Base-by-base conservation (phyloP, 2,329 filamentous ascomycete species). In the Juglanconis juglandina region DNA sequence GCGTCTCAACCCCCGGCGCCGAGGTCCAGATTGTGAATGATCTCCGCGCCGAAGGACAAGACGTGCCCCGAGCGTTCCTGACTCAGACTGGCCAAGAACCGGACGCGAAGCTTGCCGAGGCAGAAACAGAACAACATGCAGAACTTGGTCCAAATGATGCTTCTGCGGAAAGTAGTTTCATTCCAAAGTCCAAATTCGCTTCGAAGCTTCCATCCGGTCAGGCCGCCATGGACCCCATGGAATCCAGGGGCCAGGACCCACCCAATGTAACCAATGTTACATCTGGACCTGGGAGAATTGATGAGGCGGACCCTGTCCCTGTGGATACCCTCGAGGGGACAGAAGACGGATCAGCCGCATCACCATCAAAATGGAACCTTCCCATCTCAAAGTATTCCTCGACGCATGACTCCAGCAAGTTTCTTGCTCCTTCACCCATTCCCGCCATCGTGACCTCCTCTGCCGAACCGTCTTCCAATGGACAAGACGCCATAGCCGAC, bases 301-400 rank as follows among this genome's bases (percentile, higher is more conserved):
- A 63, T 63, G 61, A 63, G 52, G 61, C 60, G 58, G 61, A 51
- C 54, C 61, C 61, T 63, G 42, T 49, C 47, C 51, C 42, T 54
- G 61, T 63, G 61, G 61, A 58, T 44, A 47, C 58, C 56, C 54
- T 56, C 24, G 51, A 61, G 58, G 61, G 61, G 61, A 61, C 58
- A 63, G 54, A 60, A 41, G 65, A 64, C 49, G 62, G 64, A 58
- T 53, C 56, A 49, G n/a, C 64, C 46, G 49, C 61, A 56, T 53
- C 63, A 55, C 50, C 61, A 51, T 56, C 58, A 37, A 57, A 63
- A 65, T 56, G 63, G 62, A 65, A 66, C 61, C 62, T 73, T 42
- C 75, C 77, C 13, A 72, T 73, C 53, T 79, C 78, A 52, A 79
- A 73, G 62, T 79, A 79, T 64, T 30, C 17, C 17, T 79, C 78